A percentile compares a stretch with the other conserved stretches of the same genome.
These are phyloP conservation scores for Stentor coeruleus DNA, from an alignment of 73 alveolate genomes.

Conservation along the genomic window DNA sequence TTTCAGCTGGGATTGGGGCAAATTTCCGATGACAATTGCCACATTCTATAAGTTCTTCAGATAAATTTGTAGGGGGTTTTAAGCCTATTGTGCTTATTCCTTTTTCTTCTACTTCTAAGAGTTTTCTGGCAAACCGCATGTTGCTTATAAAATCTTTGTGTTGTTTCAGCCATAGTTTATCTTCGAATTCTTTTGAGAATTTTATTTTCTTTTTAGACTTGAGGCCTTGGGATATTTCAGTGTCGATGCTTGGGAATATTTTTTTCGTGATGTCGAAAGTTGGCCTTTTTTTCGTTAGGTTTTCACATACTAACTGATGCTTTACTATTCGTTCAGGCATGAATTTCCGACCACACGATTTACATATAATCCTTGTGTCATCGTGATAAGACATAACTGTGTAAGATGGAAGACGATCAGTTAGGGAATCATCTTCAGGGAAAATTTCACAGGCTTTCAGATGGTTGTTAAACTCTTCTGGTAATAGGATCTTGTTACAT, in stretches of 20 bases:
- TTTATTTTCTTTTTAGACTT: not conserved
- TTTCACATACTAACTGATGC: slow-evolving; percentile 16
- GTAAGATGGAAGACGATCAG: not conserved
- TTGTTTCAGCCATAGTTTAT: slow-evolving; percentile 52
- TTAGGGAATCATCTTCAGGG: not conserved
- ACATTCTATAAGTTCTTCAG: slow-evolving; percentile 15
- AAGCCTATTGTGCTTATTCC: slow-evolving; percentile 61
- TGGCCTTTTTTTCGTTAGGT: not conserved
- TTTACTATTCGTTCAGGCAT: not conserved
- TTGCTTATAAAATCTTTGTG: slow-evolving; percentile 59
- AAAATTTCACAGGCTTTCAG: not conserved
- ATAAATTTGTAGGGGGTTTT: slow-evolving; percentile 45
- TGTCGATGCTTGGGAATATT: not conserved
- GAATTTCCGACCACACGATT: slow-evolving; percentile 19
- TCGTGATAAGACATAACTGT: not conserved
- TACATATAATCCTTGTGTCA: not conserved
- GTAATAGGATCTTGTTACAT: not conserved
- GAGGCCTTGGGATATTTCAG: not conserved
- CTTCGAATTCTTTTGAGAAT: not conserved
- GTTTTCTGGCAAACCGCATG: slow-evolving; percentile 52
- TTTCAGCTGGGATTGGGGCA: slow-evolving; percentile 23
- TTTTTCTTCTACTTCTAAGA: slow-evolving; percentile 53
- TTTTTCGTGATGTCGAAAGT: slow-evolving; percentile 6
- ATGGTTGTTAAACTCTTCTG: not conserved
- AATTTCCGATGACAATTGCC: slow-evolving; percentile 15